Conservation (phyloP, 2,329 filamentous ascomycete genomes). For the Fusarium equiseti region DNA sequence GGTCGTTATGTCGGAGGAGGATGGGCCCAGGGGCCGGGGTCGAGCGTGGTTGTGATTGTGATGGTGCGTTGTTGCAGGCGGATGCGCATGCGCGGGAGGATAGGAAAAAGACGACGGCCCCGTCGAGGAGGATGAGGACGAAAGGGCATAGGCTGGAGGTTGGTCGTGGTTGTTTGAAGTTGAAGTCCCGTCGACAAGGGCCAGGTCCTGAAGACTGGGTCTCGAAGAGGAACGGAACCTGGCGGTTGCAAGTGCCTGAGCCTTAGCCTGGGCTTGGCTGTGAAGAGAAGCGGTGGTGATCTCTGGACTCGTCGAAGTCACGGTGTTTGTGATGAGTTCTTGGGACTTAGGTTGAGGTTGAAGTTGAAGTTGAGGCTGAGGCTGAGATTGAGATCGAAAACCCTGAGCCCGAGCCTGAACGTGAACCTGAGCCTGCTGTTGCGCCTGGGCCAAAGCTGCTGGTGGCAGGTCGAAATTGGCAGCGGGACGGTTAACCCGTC, state of each 20-base stretch:
- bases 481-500: conserved; percentile 42
- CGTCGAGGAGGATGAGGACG: conserved; percentile 35
- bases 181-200: conserved; percentile 30
- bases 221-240: conserved; percentile 42
- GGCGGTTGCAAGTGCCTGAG: conserved; percentile 34
- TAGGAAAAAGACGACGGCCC: conserved; percentile 39
- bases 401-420: conserved; percentile 19
- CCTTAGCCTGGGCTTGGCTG: conserved; percentile 5
- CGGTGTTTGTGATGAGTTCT: conserved; percentile 11
- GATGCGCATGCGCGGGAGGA: conserved; percentile 28
- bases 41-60: conserved; percentile 23
- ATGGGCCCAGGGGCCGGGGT: conserved; percentile 43
- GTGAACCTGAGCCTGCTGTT: conserved; percentile 23
- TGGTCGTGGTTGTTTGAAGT: conserved; percentile 27
- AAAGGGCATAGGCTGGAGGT: conserved; percentile 36
- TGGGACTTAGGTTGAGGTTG: conserved; percentile 30
- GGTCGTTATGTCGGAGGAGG: conserved; percentile 40
- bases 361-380: conserved; percentile 20
- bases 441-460: conserved; percentile 29
- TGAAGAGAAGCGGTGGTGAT: conserved; percentile 14
- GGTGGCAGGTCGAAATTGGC: conserved; percentile 44
- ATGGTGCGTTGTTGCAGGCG: conserved; percentile 20
- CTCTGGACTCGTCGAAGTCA: conserved; percentile 13
- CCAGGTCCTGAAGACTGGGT: conserved; percentile 41
- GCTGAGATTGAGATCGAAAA: conserved; percentile 33